phyloP scores from a whole-genome alignment of 1,284 basidiomycete genomes.

The Ustilago xerochloae region DNA sequence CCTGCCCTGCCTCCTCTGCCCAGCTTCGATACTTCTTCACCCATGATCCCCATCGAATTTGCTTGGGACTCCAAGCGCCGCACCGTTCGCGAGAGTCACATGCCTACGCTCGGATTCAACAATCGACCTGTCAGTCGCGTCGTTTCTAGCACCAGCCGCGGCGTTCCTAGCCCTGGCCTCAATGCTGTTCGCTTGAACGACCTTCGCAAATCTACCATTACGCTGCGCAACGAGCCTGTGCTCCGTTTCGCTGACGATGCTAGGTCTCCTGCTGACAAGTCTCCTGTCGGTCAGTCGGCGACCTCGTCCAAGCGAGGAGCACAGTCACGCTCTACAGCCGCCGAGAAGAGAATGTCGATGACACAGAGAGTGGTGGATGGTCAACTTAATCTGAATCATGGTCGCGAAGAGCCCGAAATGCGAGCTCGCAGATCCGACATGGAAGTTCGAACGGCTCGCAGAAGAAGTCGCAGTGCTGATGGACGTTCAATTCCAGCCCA shows the following conservation, averaged over 20 bases:
- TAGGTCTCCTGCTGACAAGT: slow-evolving; percentile 15
- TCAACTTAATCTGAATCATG: slow-evolving; percentile 37
- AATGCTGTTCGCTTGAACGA: slow-evolving; percentile 31
- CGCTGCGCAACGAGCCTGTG: slow-evolving; percentile 25
- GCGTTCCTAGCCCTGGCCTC: slow-evolving; percentile 44
- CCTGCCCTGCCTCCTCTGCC: slow-evolving; percentile 44
- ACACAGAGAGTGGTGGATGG: slow-evolving; percentile 48
- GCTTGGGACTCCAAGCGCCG: slow-evolving; percentile 33
- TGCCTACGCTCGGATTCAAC: slow-evolving; percentile 20
- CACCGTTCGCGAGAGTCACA: slow-evolving; percentile 21
- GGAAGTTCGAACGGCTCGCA: slow-evolving; percentile 27
- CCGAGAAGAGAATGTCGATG: slow-evolving; percentile 47
- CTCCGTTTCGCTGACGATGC: slow-evolving; percentile 16
- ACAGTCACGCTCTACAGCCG: neutral
- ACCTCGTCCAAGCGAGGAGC: neutral
- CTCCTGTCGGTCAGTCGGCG: slow-evolving; percentile 3
- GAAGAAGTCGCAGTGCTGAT: slow-evolving; percentile 50
- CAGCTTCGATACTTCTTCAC: slow-evolving; percentile 40
- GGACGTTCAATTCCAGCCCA: slow-evolving; percentile 12
- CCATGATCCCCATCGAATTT: slow-evolving; percentile 44
- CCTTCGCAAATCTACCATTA: slow-evolving; percentile 35
- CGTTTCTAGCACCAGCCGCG: slow-evolving; percentile 49
- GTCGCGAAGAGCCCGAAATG: slow-evolving; percentile 53
- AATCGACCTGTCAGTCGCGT: slow-evolving; percentile 33
- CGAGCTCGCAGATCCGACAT: slow-evolving; percentile 32